Evolutionary conservation across 352 stramenopile genomes (phyloP).

Genomic region (Thraustochytrium striatum): DNA sequence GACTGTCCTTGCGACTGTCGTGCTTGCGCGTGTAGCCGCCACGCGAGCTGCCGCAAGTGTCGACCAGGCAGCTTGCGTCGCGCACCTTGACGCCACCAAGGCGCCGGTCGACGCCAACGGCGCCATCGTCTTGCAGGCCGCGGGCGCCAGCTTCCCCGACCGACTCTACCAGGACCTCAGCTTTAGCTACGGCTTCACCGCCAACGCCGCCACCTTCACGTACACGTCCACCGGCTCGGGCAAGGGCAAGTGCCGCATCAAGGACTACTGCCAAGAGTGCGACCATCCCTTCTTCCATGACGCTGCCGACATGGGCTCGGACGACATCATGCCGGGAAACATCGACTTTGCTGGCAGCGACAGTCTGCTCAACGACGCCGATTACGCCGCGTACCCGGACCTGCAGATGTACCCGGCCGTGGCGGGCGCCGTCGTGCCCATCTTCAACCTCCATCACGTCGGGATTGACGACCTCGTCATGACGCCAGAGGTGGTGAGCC

Average conservation of each 20-base stretch:
- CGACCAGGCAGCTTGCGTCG: too few relatives aligned
- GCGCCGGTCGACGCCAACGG: too few relatives aligned
- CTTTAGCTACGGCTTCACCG: conserved; percentile 29
- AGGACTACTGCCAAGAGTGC: background rate
- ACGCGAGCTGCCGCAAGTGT: too few relatives aligned
- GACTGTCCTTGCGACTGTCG: too few relatives aligned
- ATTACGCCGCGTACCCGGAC: background rate
- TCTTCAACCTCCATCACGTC: background rate
- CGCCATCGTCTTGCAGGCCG: conserved; percentile 16
- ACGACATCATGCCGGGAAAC: background rate
- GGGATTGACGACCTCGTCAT: background rate
- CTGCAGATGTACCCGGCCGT: conserved; percentile 29
- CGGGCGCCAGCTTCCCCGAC: conserved; percentile 19
- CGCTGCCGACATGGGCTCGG: background rate
- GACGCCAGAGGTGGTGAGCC: background rate
- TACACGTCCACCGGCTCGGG: background rate
- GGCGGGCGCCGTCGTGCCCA: conserved; percentile 9
- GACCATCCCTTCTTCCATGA: too few relatives aligned
- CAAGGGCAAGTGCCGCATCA: background rate
- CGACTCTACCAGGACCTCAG: conserved; percentile 24
- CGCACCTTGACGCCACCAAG: too few relatives aligned
- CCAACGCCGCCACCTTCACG: background rate
- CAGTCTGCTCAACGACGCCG: background rate
- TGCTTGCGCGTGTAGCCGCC: too few relatives aligned
- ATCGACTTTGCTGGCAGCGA: conserved; percentile 9